Evolutionary conservation across 164 flowering plant species (phyloP).

Genomic region (Tinospora cordifolia): DNA sequence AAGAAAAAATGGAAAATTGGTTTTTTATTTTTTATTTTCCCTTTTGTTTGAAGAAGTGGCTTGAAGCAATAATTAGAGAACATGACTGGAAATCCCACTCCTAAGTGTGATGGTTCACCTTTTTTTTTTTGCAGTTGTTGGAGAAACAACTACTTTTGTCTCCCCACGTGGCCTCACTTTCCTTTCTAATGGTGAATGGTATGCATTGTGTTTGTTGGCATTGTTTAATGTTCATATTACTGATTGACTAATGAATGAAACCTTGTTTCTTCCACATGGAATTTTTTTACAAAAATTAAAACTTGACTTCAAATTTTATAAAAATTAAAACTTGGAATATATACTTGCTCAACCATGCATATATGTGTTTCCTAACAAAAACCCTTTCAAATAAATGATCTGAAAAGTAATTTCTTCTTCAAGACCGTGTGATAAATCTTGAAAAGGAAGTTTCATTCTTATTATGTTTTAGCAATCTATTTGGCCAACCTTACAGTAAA

Average conservation of each 20-base stretch:
- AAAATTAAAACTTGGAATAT: background rate
- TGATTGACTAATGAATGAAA: background rate
- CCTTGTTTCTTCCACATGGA: background rate
- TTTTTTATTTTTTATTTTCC: too few relatives aligned
- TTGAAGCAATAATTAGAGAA: background rate
- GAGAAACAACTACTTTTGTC: conserved; percentile 73
- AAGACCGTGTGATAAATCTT: too few relatives aligned
- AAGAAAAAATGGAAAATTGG: too few relatives aligned
- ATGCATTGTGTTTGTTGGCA: conserved; percentile 9
- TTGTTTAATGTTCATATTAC: background rate
- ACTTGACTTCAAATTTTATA: background rate
- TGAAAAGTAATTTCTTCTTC: too few relatives aligned
- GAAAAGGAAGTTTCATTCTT: too few relatives aligned
- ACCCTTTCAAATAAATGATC: too few relatives aligned
- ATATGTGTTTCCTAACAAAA: too few relatives aligned
- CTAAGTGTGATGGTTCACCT: background rate
- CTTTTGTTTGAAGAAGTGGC: too few relatives aligned
- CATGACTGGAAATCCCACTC: background rate
- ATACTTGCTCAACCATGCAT: background rate
- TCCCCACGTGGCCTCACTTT: conserved; percentile 48
- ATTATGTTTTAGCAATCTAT: too few relatives aligned
- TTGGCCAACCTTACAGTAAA: too few relatives aligned
- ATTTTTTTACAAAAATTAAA: background rate
- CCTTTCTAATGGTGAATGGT: conserved; percentile 97
- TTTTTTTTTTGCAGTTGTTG: conserved; percentile 57